These are phyloP conservation scores for Leucocoprinus leucothites DNA, from an alignment of 768 basidiomycete genomes.

Conservation along the genomic window DNA sequence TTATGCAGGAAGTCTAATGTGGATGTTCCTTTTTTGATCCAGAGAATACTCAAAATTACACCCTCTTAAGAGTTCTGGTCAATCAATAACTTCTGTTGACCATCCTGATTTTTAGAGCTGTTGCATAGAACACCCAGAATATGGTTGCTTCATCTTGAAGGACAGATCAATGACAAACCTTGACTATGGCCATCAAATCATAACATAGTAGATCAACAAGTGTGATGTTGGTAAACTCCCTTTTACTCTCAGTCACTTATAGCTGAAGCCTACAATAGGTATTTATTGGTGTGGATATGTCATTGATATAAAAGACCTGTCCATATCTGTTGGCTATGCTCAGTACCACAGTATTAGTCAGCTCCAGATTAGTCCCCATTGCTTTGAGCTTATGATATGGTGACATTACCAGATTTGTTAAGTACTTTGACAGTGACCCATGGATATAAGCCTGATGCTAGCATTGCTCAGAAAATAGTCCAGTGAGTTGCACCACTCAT, in stretches of 20 bases:
- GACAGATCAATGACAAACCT: slow-evolving; percentile 93
- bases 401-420: slow-evolving; percentile 40
- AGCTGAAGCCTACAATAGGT: slow-evolving; percentile 34
- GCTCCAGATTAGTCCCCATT: too few relatives aligned
- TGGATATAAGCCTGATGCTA: slow-evolving; percentile 58
- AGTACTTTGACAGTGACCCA: slow-evolving; percentile 72
- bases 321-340: slow-evolving; percentile 75
- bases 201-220: slow-evolving; percentile 52
- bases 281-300: slow-evolving; percentile 94
- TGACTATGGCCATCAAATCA: slow-evolving; percentile 51
- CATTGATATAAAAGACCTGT: slow-evolving; percentile 74
- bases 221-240: slow-evolving; percentile 18
- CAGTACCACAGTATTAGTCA: slow-evolving; percentile 62
- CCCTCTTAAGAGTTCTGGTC: slow-evolving; percentile 30
- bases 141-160: slow-evolving; percentile 86
- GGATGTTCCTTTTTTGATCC: slow-evolving; percentile 7
- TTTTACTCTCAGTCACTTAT: background rate
- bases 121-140: slow-evolving; percentile 83
- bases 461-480: slow-evolving; percentile 72
- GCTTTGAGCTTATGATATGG: background rate
- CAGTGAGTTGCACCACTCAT: slow-evolving; percentile 56
- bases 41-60: background rate
- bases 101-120: slow-evolving; percentile 61
- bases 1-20: slow-evolving; percentile 49
- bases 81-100: slow-evolving; percentile 86